Percentiles rank a stretch among this genome's conserved stretches.
These are phyloP conservation scores for Vanrija sp. DNA, from an alignment of 1,284 basidiomycete genomes.

Conservation along the genomic window DNA sequence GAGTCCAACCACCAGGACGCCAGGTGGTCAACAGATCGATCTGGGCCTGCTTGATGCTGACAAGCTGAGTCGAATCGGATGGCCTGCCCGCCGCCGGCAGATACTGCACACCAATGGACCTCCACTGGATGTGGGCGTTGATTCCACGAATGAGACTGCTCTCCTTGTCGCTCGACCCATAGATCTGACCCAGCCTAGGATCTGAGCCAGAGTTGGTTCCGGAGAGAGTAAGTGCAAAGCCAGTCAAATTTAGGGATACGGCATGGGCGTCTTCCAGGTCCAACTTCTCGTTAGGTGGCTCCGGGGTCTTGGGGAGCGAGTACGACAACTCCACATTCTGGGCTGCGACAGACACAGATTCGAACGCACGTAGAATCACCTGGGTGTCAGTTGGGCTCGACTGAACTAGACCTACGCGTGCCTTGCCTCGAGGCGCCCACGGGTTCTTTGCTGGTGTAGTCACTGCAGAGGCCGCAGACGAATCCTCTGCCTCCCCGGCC, in stretches of 20 bases:
- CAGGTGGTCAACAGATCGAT: slow-evolving; percentile 39
- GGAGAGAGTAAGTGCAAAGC: slow-evolving; percentile 19
- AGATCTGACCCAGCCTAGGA: slow-evolving; percentile 35
- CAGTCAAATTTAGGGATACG: slow-evolving; percentile 30
- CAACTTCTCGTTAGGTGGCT: neutral
- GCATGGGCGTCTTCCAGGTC: slow-evolving; percentile 12
- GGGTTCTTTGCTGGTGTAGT: neutral
- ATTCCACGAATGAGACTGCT: slow-evolving; percentile 34
- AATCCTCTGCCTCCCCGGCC: too few species aligned
- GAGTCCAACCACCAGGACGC: slow-evolving; percentile 35
- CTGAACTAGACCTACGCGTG: slow-evolving; percentile 9
- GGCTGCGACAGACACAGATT: slow-evolving; percentile 27
- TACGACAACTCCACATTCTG: slow-evolving; percentile 24
- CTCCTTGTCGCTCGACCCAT: slow-evolving; percentile 30
- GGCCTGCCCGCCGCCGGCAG: slow-evolving; percentile 27
- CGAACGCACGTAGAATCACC: slow-evolving; percentile 36
- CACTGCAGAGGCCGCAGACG: neutral
- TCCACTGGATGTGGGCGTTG: slow-evolving; percentile 27
- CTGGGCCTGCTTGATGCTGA: slow-evolving; percentile 32
- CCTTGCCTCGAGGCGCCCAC: slow-evolving; percentile 13
- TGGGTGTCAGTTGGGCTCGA: slow-evolving; percentile 15
- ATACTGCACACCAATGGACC: slow-evolving; percentile 31
- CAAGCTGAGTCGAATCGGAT: slow-evolving; percentile 29
- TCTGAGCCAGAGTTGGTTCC: slow-evolving; percentile 40
- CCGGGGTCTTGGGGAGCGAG: slow-evolving; percentile 9